Percentiles rank a stretch among this genome's conserved stretches.
These are phyloP conservation scores for Rhamnella rubrinervis DNA, from an alignment of 331 rosid species.

Conservation along the genomic window DNA sequence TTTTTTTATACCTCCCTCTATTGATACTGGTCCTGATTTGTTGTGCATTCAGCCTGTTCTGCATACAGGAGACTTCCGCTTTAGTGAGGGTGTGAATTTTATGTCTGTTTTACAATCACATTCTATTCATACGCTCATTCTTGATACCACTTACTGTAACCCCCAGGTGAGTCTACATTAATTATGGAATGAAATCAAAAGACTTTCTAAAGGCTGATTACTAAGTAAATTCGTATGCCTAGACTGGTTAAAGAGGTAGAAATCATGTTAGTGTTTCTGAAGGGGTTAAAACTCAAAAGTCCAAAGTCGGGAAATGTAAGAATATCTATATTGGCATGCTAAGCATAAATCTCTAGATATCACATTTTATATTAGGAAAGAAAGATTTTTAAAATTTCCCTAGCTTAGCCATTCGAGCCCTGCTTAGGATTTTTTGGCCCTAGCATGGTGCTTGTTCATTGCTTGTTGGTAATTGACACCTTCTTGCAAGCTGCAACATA, in stretches of 20 bases:
- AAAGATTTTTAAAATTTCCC: not conserved
- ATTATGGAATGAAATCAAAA: not conserved
- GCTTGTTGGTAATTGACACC: not conserved
- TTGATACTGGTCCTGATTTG: conserved; percentile 18
- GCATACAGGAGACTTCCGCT: conserved; percentile 96
- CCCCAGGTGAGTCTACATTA: conserved; percentile 65
- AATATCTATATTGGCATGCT: too few species aligned
- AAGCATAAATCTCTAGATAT: too few species aligned
- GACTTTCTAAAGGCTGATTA: not conserved
- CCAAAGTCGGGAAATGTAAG: too few species aligned
- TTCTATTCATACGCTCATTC: conserved; percentile 70
- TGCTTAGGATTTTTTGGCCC: not conserved
- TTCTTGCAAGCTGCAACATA: too few species aligned
- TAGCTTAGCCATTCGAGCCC: not conserved
- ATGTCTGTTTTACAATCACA: conserved; percentile 43
- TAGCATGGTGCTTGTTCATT: not conserved
- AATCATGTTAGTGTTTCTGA: too few species aligned
- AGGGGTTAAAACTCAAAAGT: too few species aligned
- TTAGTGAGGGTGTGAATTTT: conserved; percentile 56
- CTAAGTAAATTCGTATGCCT: not conserved
- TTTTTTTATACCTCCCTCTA: conserved; percentile 10
- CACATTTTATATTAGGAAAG: too few species aligned
- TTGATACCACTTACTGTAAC: conserved; percentile 90
- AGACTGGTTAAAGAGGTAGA: not conserved
- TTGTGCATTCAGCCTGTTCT: conserved; percentile 60